phyloP scores from a whole-genome alignment of 1,284 basidiomycete species.

The Microbotryum silenes-acaulis region DNA sequence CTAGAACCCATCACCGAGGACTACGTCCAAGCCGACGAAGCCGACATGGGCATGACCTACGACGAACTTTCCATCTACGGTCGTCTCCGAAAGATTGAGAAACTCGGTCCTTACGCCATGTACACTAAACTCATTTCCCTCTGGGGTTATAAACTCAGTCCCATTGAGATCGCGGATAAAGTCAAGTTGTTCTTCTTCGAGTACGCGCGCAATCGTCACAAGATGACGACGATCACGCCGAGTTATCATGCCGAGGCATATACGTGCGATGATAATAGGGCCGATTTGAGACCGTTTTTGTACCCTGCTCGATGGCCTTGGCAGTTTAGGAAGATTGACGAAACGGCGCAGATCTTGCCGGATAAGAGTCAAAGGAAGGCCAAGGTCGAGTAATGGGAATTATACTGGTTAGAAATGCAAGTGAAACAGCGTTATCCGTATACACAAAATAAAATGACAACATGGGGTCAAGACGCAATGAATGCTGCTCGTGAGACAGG shows the following conservation, averaged over 20 bases:
- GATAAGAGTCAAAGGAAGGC: conserved; percentile 6
- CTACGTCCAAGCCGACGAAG: conserved; percentile 94
- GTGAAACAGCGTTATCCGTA: neutral
- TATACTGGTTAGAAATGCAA: neutral
- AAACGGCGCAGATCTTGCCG: conserved; percentile 37
- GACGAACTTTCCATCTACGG: conserved; percentile 93
- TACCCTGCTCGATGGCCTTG: conserved; percentile 90
- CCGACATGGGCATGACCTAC: conserved; percentile 82
- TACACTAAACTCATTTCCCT: conserved; percentile 89
- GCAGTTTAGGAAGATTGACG: conserved; percentile 93
- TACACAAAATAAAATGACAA: neutral
- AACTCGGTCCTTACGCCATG: conserved; percentile 94
- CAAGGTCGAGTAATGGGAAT: neutral
- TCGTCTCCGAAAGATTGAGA: conserved; percentile 86
- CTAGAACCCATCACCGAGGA: conserved; percentile 89
- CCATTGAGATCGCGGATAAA: conserved; percentile 82
- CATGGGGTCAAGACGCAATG: neutral
- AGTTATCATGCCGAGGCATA: conserved; percentile 74
- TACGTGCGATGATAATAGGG: conserved; percentile 78
- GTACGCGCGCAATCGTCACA: conserved; percentile 92
- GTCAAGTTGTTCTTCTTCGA: conserved; percentile 97
- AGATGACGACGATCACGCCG: conserved; percentile 98
- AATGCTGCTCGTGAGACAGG: neutral
- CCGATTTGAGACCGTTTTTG: conserved; percentile 91
- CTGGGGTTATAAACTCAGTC: conserved; percentile 71